Conservation (phyloP, 805 yeast genomes). For the Saturnispora sanitii region DNA sequence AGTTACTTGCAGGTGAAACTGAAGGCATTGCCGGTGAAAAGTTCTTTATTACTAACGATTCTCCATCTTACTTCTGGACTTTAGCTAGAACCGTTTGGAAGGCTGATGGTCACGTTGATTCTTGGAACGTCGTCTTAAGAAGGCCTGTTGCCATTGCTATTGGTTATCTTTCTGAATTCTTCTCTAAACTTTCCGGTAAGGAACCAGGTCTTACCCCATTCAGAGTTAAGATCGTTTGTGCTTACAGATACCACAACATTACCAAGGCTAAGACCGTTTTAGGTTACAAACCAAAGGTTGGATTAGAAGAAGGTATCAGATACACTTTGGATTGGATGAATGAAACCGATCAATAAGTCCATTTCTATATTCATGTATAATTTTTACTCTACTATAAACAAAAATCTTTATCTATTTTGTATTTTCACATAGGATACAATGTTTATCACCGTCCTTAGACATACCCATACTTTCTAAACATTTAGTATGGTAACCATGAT, state of each 20-base stretch:
- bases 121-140: conserved; percentile 54
- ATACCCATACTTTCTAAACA: conserved; percentile 45
- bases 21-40: conserved; percentile 66
- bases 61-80: conserved; percentile 95
- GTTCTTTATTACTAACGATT: conserved; percentile 86
- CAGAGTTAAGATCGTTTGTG: conserved; percentile 87
- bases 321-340: conserved; percentile 84
- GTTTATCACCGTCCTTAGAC: conserved; percentile 17
- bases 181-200: conserved; percentile 61
- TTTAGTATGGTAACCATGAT: conserved; percentile 52
- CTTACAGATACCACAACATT: conserved; percentile 87
- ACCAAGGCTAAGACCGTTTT: conserved; percentile 70
- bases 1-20: conserved; percentile 41
- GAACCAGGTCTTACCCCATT: conserved; percentile 95
- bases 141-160: conserved; percentile 70
- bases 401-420: not conserved
- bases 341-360: conserved; percentile 33
- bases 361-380: not conserved
- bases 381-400: not conserved
- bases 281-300: conserved; percentile 75
- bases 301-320: conserved; percentile 67
- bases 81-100: conserved; percentile 96
- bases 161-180: conserved; percentile 73
- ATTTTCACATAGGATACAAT: conserved; percentile 34
- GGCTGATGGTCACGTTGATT: conserved; percentile 80